phyloP scores from a whole-genome alignment of 2,329 filamentous ascomycete genomes.

The Aspergillus niger region DNA sequence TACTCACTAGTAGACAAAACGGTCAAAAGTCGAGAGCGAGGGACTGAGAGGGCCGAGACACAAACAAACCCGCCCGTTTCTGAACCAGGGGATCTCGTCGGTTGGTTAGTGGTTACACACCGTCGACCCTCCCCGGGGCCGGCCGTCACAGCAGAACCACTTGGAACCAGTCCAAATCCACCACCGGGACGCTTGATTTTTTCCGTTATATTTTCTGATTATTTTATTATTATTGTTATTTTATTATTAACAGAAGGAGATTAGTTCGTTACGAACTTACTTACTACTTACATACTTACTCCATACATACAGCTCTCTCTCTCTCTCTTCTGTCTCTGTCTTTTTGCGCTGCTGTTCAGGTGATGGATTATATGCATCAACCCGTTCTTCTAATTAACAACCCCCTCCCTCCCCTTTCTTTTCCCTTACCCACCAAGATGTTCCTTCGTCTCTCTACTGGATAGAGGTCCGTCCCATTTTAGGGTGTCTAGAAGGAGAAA shows the following conservation, averaged over 20 bases:
- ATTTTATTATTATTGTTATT: background rate
- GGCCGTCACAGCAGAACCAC: constrained; percentile 20
- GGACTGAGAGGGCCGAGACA: constrained; percentile 23
- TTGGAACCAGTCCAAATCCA: background rate
- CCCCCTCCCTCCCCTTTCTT: background rate
- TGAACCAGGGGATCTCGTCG: constrained; percentile 17
- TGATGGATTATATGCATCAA: constrained; percentile 10
- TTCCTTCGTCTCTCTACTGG: background rate
- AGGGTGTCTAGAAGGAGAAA: background rate
- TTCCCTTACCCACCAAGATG: background rate
- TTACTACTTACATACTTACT: too few species aligned
- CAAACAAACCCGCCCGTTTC: constrained; percentile 22
- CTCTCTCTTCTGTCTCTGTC: background rate
- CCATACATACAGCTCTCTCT: too few species aligned
- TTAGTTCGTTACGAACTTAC: too few species aligned
- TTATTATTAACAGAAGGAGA: background rate
- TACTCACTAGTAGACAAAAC: constrained; percentile 9
- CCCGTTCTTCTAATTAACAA: background rate
- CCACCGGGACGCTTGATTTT: background rate
- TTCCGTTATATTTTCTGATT: too few species aligned
- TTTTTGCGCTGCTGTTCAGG: background rate
- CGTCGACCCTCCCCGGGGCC: constrained; percentile 15
- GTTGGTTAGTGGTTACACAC: constrained; percentile 19
- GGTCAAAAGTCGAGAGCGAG: constrained; percentile 22
- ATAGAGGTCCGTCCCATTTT: background rate